Percentiles rank a stretch among this genome's conserved stretches.
Conservation (phyloP, 148 eudicot species). For the Cornus florida region DNA sequence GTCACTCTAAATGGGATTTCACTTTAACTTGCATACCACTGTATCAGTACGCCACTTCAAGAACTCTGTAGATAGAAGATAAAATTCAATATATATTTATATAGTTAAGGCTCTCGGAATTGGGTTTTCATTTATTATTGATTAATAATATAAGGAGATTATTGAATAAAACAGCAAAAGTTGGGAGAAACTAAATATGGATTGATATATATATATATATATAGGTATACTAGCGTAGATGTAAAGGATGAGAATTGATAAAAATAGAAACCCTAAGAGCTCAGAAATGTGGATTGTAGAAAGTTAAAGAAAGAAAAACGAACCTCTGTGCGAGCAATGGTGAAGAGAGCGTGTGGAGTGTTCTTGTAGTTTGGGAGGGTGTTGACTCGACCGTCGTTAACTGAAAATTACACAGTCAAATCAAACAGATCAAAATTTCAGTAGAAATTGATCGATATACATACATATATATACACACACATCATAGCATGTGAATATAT, state of each 20-base stretch:
- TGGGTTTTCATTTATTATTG: neutral
- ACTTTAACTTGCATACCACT: neutral
- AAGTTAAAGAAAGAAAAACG: neutral
- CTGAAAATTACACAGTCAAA: conserved; percentile 32
- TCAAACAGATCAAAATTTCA: too few species aligned
- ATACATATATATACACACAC: neutral
- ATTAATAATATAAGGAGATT: neutral
- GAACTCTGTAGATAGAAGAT: neutral
- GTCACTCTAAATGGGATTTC: neutral
- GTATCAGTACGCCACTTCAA: neutral
- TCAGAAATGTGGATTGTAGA: neutral
- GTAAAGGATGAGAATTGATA: neutral
- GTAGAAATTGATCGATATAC: neutral
- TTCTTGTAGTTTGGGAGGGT: conserved; percentile 66
- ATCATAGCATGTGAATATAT: too few species aligned
- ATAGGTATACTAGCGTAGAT: too few species aligned
- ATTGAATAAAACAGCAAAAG: neutral
- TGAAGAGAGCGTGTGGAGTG: conserved; percentile 90
- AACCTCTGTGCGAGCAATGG: conserved; percentile 89
- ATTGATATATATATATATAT: neutral
- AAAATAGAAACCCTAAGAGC: neutral
- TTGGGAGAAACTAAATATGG: neutral
- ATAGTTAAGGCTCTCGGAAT: neutral
- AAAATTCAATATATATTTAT: too few species aligned
- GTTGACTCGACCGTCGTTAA: conserved; percentile 74